Conservation (phyloP, 2,329 filamentous ascomycete genomes). For the Colletotrichum graminicola region DNA sequence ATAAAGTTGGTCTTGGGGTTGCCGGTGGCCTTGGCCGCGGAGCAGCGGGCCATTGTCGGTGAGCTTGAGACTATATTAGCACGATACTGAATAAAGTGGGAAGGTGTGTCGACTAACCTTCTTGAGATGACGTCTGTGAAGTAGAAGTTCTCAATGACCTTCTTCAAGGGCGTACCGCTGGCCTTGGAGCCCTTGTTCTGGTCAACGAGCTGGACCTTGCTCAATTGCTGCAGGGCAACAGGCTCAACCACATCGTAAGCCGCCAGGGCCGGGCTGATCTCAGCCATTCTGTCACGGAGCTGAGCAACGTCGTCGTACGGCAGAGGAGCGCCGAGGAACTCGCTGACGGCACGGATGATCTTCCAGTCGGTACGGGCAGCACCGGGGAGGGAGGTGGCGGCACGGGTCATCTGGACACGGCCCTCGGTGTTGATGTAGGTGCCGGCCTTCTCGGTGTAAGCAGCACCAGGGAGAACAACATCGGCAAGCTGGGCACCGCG, state of each 20-base stretch:
- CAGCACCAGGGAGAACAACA: conserved; percentile 90
- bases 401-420: conserved; percentile 92
- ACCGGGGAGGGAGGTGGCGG: conserved; percentile 88
- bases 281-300: conserved; percentile 91
- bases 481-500: conserved; percentile 92
- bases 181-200: conserved; percentile 90
- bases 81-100: not conserved
- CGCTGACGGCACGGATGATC: conserved; percentile 92
- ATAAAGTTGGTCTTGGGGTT: conserved; percentile 85
- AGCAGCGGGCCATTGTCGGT: conserved; percentile 98
- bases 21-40: conserved; percentile 86
- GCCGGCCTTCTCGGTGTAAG: conserved; percentile 96
- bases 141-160: conserved; percentile 95
- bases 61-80: conserved; percentile 69
- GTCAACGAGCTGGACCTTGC: conserved; percentile 95
- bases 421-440: conserved; percentile 99
- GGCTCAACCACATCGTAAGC: conserved; percentile 93
- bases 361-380: conserved; percentile 98
- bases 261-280: conserved; percentile 91
- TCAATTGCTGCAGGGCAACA: conserved; percentile 77
- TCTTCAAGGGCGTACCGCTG: conserved; percentile 81
- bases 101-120: conserved; percentile 71
- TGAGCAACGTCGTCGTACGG: conserved; percentile 93
- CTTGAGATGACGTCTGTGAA: conserved; percentile 97
- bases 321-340: conserved; percentile 88